Base-by-base conservation (phyloP, 2,329 filamentous ascomycete species). In the Aspergillus ochraceus region DNA sequence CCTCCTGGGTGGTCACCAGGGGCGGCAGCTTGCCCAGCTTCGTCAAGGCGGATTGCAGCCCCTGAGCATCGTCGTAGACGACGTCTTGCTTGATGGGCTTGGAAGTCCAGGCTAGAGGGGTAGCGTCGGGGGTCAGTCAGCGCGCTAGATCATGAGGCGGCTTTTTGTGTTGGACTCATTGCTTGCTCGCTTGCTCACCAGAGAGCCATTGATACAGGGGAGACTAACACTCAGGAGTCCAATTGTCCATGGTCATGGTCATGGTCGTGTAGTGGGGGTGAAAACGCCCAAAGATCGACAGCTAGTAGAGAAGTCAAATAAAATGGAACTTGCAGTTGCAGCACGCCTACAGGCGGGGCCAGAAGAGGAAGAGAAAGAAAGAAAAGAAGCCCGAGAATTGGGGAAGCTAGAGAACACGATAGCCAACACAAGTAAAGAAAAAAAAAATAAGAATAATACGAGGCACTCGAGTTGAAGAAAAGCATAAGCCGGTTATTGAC, bases 1-100 rank as follows among this genome's bases (percentile, higher is more conserved):
- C 75, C 69, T 81, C 79, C 51, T 74, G 75, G 12, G 79, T 76
- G 14, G 79, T 81, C 19, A 81, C 80, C 42, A 82, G 66, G 0
- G 80, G 80, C 20, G 80, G 80, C 6, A 82, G 70, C 52, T 70
- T 74, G 59, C 78, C 72, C 42, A 82, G 66, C 63, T 81, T 79
- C 19, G 64, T 60, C 6, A 81, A 63, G 4, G 79, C 76, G 22
- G 70, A 69, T 49, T 77, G 66, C 29, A 81, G 71, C 8, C 72
- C 74, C 26, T 73, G 63, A 19, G 68, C 57, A 64, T 82, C 77
- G n/a, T 78, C 75, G 60, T 82, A 82, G 29, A 74, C 60, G 12
- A 69, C 66, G 45, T 68, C 66, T 49, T 69, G 66, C 46, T 68
- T 68, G 57, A 67, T 68, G 58, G 66, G 66, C 22, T 69, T 69